phyloP scores from a whole-genome alignment of 192 early-diverging fungal species.

The Mortierella antarctica region DNA sequence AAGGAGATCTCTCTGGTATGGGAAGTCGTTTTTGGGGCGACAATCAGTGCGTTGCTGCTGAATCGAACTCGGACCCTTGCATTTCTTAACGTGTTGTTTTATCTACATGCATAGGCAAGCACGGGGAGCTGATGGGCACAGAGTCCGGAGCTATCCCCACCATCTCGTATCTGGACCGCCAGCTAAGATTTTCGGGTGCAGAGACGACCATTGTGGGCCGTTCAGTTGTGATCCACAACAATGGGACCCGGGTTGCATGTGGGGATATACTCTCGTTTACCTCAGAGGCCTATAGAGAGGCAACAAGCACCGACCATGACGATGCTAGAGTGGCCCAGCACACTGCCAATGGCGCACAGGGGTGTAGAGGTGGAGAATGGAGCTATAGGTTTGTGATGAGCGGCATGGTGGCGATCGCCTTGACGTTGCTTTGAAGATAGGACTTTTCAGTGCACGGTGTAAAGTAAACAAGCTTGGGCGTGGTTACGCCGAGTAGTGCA shows the following conservation, averaged over 20 bases:
- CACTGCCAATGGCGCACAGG: too few relatives aligned
- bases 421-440: too few relatives aligned
- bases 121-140: constrained; percentile 22
- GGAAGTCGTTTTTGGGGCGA: neutral
- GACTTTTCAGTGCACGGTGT: too few relatives aligned
- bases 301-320: neutral
- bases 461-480: too few relatives aligned
- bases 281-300: neutral
- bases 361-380: too few relatives aligned
- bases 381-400: too few relatives aligned
- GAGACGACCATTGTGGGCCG: constrained; percentile 24
- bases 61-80: neutral
- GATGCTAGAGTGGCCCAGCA: neutral
- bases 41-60: neutral
- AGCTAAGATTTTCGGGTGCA: constrained; percentile 4
- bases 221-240: constrained; percentile 43
- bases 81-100: neutral
- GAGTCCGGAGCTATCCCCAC: neutral
- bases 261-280: constrained; percentile 14
- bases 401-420: too few relatives aligned
- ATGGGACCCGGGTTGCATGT: constrained; percentile 36
- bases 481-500: too few relatives aligned
- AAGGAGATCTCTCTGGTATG: constrained; percentile 47
- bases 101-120: constrained; percentile 21
- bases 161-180: constrained; percentile 15